Evolutionary conservation across 192 early-diverging fungal species (phyloP).

Genomic region (Coemansia sp.): DNA sequence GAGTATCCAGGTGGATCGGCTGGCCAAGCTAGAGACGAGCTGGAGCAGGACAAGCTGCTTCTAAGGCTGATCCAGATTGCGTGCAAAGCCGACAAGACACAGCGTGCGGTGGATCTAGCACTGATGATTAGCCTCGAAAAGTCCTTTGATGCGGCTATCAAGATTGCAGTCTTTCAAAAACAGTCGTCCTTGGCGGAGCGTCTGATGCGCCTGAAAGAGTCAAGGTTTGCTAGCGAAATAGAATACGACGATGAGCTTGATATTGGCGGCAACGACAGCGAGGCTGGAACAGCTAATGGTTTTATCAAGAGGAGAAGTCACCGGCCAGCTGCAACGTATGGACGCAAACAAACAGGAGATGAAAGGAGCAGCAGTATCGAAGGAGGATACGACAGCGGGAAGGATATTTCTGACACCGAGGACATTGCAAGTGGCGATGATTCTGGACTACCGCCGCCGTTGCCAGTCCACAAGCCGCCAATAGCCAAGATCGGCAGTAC

Average conservation of each 20-base stretch:
- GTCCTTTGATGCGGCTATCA: constrained; percentile 81
- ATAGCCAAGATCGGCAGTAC: not conserved
- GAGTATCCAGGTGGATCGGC: constrained; percentile 41
- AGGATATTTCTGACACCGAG: constrained; percentile 4
- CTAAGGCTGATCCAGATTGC: constrained; percentile 80
- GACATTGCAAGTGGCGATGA: constrained; percentile 6
- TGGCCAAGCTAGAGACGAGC: constrained; percentile 45
- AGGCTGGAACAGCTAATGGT: not conserved
- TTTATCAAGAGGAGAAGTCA: not conserved
- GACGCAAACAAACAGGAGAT: not conserved
- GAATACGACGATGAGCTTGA: constrained; percentile 19
- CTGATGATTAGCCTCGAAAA: constrained; percentile 59
- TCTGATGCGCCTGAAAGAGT: constrained; percentile 58
- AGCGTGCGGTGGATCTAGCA: constrained; percentile 80
- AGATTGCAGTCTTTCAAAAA: constrained; percentile 73
- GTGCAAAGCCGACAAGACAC: constrained; percentile 72
- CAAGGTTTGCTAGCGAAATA: constrained; percentile 18
- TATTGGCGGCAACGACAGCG: not conserved
- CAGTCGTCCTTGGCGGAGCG: constrained; percentile 74
- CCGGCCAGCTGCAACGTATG: constrained; percentile 19
- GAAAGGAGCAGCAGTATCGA: not conserved
- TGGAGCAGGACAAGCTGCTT: constrained; percentile 79
- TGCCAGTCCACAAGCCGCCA: not conserved
- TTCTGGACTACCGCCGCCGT: not conserved
- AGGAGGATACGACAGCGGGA: not conserved